Conservation (phyloP, 345 rosid species). For the Hibiscus tridactylites region DNA sequence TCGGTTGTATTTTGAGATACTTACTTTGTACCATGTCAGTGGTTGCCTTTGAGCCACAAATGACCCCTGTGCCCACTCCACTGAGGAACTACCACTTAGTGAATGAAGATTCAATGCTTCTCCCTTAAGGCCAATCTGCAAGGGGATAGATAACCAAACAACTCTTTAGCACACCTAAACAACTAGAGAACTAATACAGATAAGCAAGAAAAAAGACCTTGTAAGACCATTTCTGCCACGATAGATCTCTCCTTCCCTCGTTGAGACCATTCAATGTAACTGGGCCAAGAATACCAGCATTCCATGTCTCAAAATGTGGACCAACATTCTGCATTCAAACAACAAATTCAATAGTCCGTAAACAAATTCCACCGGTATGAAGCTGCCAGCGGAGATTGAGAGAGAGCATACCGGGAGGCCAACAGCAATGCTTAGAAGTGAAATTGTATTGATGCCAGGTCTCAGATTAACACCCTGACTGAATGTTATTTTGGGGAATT, state of each 20-base stretch:
- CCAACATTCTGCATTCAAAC: conserved; percentile 74
- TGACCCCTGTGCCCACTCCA: conserved; percentile 87
- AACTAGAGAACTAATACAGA: no score
- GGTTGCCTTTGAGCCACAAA: conserved; percentile 71
- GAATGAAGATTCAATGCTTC: conserved; percentile 87
- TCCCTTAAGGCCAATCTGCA: conserved; percentile 88
- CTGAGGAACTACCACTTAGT: conserved; percentile 72
- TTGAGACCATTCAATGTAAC: conserved; percentile 65
- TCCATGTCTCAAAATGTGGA: conserved; percentile 97
- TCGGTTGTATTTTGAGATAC: conserved; percentile 11
- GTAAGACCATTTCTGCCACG: conserved; percentile 98
- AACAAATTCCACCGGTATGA: not conserved
- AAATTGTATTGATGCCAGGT: conserved; percentile 76
- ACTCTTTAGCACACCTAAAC: no score
- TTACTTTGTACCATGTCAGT: conserved; percentile 88
- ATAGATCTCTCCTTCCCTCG: conserved; percentile 74
- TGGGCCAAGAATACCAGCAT: conserved; percentile 93
- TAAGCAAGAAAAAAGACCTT: conserved; percentile 39
- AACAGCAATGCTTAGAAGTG: conserved; percentile 55
- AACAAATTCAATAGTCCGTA: not conserved
- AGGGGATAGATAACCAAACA: not conserved
- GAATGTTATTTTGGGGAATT: conserved; percentile 74
- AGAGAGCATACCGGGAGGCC: conserved; percentile 78
- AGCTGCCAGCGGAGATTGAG: not conserved
- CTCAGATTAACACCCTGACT: conserved; percentile 60